Evolutionary conservation across 805 yeast genomes (phyloP).

Genomic region (Monosporozyma yasuniensis): DNA sequence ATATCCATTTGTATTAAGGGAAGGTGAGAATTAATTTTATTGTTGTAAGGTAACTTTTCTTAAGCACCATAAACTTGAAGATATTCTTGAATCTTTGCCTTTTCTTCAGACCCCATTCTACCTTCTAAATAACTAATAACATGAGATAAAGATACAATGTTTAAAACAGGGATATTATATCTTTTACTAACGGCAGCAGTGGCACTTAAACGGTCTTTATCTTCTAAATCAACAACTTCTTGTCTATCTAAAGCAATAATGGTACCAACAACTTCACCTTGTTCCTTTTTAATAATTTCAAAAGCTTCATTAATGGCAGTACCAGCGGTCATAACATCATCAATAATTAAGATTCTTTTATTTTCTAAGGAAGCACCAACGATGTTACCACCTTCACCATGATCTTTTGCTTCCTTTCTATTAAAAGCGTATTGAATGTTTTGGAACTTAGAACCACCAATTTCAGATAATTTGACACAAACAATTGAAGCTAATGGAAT

Average conservation of each 20-base stretch:
- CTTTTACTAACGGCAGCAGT: constrained; percentile 67
- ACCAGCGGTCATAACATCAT: constrained; percentile 98
- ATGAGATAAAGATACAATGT: constrained; percentile 70
- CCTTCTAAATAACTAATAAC: constrained; percentile 55
- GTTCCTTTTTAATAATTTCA: constrained; percentile 56
- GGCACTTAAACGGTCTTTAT: constrained; percentile 47
- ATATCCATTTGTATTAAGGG: not conserved
- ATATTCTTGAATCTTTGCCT: constrained; percentile 50
- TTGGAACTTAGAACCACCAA: constrained; percentile 71
- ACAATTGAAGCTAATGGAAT: constrained; percentile 92
- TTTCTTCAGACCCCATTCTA: constrained; percentile 49
- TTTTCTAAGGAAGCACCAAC: constrained; percentile 74
- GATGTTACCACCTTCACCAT: constrained; percentile 94
- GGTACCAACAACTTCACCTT: constrained; percentile 72
- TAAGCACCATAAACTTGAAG: constrained; percentile 33
- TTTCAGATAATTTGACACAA: constrained; percentile 83
- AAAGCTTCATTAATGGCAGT: constrained; percentile 96
- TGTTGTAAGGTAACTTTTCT: not conserved
- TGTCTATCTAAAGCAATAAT: constrained; percentile 93
- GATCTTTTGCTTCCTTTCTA: constrained; percentile 94
- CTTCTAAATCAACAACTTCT: constrained; percentile 66
- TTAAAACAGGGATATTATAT: constrained; percentile 73
- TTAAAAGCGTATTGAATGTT: constrained; percentile 83
- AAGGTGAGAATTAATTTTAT: not conserved
- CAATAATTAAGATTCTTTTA: constrained; percentile 75